Evolutionary conservation across 129 eudicot genomes (phyloP), one percentile per base, ranked within the genome.

Genomic region (Escallonia rubra): DNA sequence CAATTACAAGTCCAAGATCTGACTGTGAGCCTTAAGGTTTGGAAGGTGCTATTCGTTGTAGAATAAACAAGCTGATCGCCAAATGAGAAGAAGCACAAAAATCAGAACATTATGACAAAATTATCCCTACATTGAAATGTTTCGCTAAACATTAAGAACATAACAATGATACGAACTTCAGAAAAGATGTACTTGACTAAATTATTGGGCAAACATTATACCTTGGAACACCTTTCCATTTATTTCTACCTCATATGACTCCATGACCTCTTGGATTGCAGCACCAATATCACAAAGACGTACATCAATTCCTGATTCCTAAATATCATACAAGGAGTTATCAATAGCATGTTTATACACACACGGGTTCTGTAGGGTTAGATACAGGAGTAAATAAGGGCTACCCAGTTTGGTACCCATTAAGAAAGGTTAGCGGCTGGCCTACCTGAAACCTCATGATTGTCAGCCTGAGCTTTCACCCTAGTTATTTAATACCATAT

Each of bases 251-350:
- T 94, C 99, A 64, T 94, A 89, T 2, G 99, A 94, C 76, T 94
- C 99, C 99, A 94, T 94, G 72, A 94, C 99, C 78, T 94, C 99
- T 89, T 94, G 99, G 40, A 94, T 89, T 57, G 99, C 99, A 77
- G 99, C 96, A 77, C 99, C 99, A 72, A 94, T 77, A 85, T 94
- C 96, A 50, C 96, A 78, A 59, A 94, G 84, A 38, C 99, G 96
- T 51, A 89, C 99, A 81, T 94, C 99, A 56, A 94, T 89, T 57
- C 99, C 99, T 15, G 97, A 85, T 82, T 94, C 99, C 99, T 94
- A 53, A 51, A 78, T 64, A 64, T 11, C 64, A 74, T 47, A 64
- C 12, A 72, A 43, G 13, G 23, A 57, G 44, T 8, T 56, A 52
- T 55, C 41, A 55, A 34, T 14, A 16, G 54, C 47, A 73, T 43